Evolutionary conservation across 371 early-diverging fungal species (phyloP), one percentile per base, ranked within the genome.

Genomic region (Sporodiniella umbellata): DNA sequence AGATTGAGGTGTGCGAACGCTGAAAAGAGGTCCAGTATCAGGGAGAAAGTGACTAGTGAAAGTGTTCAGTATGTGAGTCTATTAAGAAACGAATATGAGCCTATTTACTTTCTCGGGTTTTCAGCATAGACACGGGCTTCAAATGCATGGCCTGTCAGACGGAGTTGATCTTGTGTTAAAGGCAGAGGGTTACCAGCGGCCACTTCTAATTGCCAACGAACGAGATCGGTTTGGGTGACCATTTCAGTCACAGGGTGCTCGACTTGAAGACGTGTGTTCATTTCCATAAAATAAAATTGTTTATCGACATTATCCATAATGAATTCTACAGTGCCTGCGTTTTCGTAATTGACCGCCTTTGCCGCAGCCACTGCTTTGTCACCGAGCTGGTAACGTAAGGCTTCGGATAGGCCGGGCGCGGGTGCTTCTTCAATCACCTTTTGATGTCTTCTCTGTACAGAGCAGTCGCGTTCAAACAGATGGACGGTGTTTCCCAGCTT

Each of bases 241-340:
- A 94, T 90, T 70, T 99, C 99, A 4, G 99, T 96, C 10, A 96
- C 90, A 7, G 98, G 96, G 70, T 98, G 99, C 70, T 98, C 98
- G 8, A 99, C 84, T 66, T 96, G 95, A 17, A 96, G 78, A 43
- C 95, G 83, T 3, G 95, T 94, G 73, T 95, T 95, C 93, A 96
- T 95, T 76, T 98, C 98, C 90, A 99, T 89, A 64, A 98, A 98
- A 74, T 96, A 98, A 62, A 95, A 95, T 50, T 90, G 65, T 60
- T 90, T 81, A 45, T 82, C 84, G n/a, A 81, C 72, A 54, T 89
- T 86, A 69, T 94, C 96, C 79, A 93, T 85, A 42, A 99, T 90
- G 62, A 97, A 99, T 69, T 99, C 99, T 25, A 98, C 97, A 0
- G 99, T 99, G 46, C 96, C 96, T 14, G 96, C 96, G 48, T 93